Evolutionary conservation across 2,329 filamentous ascomycete genomes (phyloP).

Genomic region (Ceratocystis ficicola): DNA sequence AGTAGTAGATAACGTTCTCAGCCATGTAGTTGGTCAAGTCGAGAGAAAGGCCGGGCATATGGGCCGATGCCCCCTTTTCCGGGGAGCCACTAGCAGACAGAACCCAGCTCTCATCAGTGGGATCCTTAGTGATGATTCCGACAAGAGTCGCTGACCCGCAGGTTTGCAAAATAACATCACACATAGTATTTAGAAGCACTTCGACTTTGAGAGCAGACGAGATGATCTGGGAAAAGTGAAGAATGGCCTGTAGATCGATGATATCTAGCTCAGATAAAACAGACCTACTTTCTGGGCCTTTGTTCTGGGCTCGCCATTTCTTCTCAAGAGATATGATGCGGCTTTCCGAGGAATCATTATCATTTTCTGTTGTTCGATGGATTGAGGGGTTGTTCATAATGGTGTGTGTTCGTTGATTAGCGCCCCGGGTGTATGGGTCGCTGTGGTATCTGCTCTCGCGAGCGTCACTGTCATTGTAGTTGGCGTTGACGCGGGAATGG

Average conservation of each 20-base stretch:
- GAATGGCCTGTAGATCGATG: conserved; percentile 67
- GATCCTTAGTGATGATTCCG: conserved; percentile 61
- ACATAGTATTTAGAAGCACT: conserved; percentile 66
- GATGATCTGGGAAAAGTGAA: conserved; percentile 67
- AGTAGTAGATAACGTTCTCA: conserved; percentile 65
- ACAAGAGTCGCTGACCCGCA: conserved; percentile 60
- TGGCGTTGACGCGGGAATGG: conserved; percentile 11
- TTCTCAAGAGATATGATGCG: background rate
- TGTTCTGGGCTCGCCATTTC: conserved; percentile 13
- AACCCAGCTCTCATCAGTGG: conserved; percentile 46
- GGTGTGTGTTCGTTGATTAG: conserved; percentile 16
- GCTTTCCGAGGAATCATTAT: background rate
- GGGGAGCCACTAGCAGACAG: conserved; percentile 63
- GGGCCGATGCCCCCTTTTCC: conserved; percentile 54
- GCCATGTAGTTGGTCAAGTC: conserved; percentile 57
- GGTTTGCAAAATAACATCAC: conserved; percentile 66
- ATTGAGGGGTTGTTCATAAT: conserved; percentile 2
- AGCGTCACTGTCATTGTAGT: conserved; percentile 8
- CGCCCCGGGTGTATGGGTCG: background rate
- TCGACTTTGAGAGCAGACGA: conserved; percentile 68
- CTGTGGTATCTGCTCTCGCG: conserved; percentile 2
- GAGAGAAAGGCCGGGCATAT: conserved; percentile 52
- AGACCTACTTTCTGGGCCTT: conserved; percentile 40
- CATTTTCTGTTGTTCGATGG: background rate
- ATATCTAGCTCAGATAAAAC: conserved; percentile 67